Evolutionary conservation across 2,329 filamentous ascomycete genomes (phyloP).

Genomic region (Exophiala spinifera): DNA sequence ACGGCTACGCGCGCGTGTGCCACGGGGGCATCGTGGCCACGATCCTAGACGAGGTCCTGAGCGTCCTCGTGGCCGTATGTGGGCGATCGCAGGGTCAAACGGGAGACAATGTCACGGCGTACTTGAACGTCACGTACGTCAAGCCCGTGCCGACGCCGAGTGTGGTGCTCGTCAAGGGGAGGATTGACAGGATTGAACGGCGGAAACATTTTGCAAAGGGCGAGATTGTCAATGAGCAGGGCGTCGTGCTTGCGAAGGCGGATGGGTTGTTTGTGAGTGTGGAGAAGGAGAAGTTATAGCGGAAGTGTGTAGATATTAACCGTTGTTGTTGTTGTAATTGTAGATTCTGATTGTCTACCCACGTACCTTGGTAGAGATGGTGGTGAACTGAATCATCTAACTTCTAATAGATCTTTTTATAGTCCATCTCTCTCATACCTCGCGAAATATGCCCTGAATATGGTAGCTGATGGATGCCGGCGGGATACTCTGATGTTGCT

Average conservation of each 20-base stretch:
- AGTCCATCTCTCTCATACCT: too few relatives aligned
- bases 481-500: too few relatives aligned
- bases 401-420: too few relatives aligned
- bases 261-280: conserved; percentile 16
- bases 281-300: conserved; percentile 2
- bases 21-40: conserved; percentile 20
- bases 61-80: conserved; percentile 10
- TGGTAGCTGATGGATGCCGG: too few relatives aligned
- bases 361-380: too few relatives aligned
- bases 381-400: too few relatives aligned
- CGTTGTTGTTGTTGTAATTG: background rate
- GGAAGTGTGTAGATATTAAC: too few relatives aligned
- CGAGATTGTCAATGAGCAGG: conserved; percentile 8
- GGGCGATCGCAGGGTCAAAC: background rate
- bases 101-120: conserved; percentile 14
- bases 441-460: too few relatives aligned
- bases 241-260: conserved; percentile 5
- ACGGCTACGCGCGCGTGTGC: conserved; percentile 14
- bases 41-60: conserved; percentile 20
- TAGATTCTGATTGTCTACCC: too few relatives aligned
- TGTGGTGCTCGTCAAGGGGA: conserved; percentile 11
- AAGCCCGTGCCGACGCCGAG: conserved; percentile 13
- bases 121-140: conserved; percentile 10
- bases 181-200: conserved; percentile 7
- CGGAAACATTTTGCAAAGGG: conserved; percentile 17